phyloP scores from a whole-genome alignment of 2,329 filamentous ascomycete genomes.

The Hirsutella rhossiliensis region DNA sequence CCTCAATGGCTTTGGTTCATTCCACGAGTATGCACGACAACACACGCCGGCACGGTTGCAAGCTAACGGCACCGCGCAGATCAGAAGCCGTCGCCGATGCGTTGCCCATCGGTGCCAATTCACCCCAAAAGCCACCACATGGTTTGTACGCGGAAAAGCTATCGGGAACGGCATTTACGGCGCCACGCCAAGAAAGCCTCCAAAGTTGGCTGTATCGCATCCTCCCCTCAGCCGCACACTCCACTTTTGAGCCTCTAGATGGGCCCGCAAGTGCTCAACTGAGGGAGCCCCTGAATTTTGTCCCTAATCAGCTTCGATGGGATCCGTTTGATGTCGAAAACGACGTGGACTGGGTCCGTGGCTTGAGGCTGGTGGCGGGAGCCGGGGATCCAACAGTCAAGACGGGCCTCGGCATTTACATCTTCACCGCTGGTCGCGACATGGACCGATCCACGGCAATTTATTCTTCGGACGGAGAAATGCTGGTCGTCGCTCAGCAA shows the following conservation, averaged over 20 bases:
- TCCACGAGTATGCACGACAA: neutral
- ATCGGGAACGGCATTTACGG: slow-evolving; percentile 58
- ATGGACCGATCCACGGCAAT: slow-evolving; percentile 69
- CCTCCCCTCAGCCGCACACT: slow-evolving; percentile 50
- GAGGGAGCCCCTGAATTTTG: slow-evolving; percentile 15
- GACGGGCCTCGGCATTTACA: slow-evolving; percentile 64
- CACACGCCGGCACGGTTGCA: too few relatives aligned
- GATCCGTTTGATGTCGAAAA: slow-evolving; percentile 66
- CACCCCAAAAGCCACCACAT: slow-evolving; percentile 66
- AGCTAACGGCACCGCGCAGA: slow-evolving; percentile 25
- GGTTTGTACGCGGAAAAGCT: slow-evolving; percentile 77
- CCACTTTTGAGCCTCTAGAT: slow-evolving; percentile 37
- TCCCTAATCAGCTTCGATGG: slow-evolving; percentile 75
- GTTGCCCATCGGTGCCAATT: slow-evolving; percentile 65
- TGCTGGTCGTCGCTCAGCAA: slow-evolving; percentile 64
- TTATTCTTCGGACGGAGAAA: slow-evolving; percentile 74
- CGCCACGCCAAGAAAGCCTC: slow-evolving; percentile 53
- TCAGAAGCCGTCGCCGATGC: slow-evolving; percentile 68
- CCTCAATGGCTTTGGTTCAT: neutral
- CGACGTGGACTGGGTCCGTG: slow-evolving; percentile 38
- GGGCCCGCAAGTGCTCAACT: neutral
- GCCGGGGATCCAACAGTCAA: slow-evolving; percentile 73
- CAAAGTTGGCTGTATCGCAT: slow-evolving; percentile 64
- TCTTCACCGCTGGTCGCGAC: slow-evolving; percentile 66
- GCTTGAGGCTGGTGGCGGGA: slow-evolving; percentile 59